Percentiles rank a stretch among this genome's conserved stretches.
Evolutionary conservation across 352 stramenopile species (phyloP).

Genomic region (Chrysophaeum taylorii): DNA sequence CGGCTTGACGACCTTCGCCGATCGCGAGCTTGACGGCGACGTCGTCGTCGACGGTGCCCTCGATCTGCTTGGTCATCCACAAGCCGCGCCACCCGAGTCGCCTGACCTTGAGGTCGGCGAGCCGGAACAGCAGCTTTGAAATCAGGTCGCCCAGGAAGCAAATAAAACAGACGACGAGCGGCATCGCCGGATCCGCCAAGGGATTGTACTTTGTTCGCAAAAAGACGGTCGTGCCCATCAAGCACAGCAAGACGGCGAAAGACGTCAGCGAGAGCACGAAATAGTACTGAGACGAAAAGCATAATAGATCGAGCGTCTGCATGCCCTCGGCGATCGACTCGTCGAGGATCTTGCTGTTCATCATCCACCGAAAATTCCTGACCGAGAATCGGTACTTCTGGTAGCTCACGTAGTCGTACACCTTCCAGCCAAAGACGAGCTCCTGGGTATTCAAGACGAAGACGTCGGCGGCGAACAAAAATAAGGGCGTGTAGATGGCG

Average conservation of each 20-base stretch:
- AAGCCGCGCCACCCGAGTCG: constrained; percentile 51
- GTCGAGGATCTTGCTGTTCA: constrained; percentile 63
- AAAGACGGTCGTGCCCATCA: constrained; percentile 83
- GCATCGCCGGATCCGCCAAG: constrained; percentile 75
- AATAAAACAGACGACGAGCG: constrained; percentile 72
- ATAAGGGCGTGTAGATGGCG: constrained; percentile 84
- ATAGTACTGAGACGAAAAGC: constrained; percentile 84
- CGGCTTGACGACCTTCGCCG: constrained; percentile 76
- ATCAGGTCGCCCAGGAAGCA: constrained; percentile 59
- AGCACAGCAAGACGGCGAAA: constrained; percentile 70
- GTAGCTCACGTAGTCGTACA: constrained; percentile 94
- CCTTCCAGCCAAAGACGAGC: constrained; percentile 86
- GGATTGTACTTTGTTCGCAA: constrained; percentile 79
- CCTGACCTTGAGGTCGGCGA: constrained; percentile 61
- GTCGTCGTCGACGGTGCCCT: constrained; percentile 88
- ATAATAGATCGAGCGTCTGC: constrained; percentile 84
- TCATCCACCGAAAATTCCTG: constrained; percentile 79
- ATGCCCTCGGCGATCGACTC: constrained; percentile 80
- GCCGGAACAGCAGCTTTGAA: constrained; percentile 39
- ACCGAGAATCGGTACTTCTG: constrained; percentile 86
- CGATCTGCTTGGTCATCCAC: constrained; percentile 77
- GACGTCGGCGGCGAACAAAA: constrained; percentile 77
- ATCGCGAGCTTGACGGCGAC: constrained; percentile 83
- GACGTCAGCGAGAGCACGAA: constrained; percentile 62
- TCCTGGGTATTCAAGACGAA: constrained; percentile 90